phyloP scores from a whole-genome alignment of 768 basidiomycete species.

The Lentinus brumalis region DNA sequence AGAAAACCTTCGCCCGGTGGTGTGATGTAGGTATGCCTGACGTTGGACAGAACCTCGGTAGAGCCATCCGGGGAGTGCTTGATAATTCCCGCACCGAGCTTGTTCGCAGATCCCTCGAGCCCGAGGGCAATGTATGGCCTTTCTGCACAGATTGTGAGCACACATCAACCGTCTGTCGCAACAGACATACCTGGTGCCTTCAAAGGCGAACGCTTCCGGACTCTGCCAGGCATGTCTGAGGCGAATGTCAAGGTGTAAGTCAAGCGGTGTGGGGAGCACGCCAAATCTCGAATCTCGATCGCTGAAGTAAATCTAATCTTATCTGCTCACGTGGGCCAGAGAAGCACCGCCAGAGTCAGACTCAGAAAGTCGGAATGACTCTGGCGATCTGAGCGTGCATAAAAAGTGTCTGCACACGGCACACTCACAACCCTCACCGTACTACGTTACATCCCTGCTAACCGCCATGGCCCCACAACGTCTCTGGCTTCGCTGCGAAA shows the following conservation, averaged over 20 bases:
- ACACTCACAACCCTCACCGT: too few relatives aligned
- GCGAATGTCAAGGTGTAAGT: background rate
- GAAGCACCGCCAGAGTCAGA: constrained; percentile 15
- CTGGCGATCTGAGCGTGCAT: background rate
- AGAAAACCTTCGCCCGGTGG: constrained; percentile 98
- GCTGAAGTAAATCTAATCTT: constrained; percentile 1
- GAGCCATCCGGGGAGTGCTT: constrained; percentile 76
- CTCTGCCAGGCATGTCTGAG: constrained; percentile 23
- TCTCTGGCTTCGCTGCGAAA: constrained; percentile 98
- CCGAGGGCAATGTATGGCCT: constrained; percentile 85
- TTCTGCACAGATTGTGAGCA: constrained; percentile 40
- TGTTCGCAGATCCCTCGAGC: constrained; percentile 97
- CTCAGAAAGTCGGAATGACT: background rate
- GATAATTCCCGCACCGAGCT: constrained; percentile 93
- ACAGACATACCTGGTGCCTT: constrained; percentile 33
- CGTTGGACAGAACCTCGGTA: constrained; percentile 81
- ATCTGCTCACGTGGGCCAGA: constrained; percentile 13
- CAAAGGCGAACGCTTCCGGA: constrained; percentile 30
- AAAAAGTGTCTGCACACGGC: too few relatives aligned
- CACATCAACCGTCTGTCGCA: background rate
- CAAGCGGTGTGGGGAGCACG: background rate
- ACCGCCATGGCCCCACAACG: constrained; percentile 47
- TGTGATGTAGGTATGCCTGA: constrained; percentile 98
- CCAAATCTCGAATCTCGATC: constrained; percentile 13
- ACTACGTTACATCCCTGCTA: background rate